A percentile compares a stretch with the other conserved stretches of the same genome.
These are phyloP conservation scores for Volvox africanus DNA, from an alignment of 139 green algal genomes.

Conservation along the genomic window DNA sequence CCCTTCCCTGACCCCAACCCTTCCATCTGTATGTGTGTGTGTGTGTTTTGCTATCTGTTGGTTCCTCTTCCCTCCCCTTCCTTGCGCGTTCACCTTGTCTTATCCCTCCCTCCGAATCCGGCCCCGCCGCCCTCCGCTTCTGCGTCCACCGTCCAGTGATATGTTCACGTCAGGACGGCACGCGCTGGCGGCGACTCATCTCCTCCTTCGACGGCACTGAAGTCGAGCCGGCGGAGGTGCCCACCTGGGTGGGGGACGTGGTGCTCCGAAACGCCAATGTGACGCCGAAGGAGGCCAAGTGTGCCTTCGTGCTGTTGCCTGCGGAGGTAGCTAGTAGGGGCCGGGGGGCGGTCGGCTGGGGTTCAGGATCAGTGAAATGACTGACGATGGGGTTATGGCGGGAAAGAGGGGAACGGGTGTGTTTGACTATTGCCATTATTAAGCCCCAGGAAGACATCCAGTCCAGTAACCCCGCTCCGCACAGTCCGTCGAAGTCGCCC, in stretches of 20 bases:
- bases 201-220: constrained; percentile 59
- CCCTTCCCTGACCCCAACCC: too few species aligned
- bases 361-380: background rate
- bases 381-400: background rate
- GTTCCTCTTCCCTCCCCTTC: too few species aligned
- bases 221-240: constrained; percentile 65
- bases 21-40: too few species aligned
- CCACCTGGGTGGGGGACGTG: constrained; percentile 82
- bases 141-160: constrained; percentile 44
- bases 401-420: background rate
- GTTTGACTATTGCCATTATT: too few species aligned
- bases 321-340: constrained; percentile 59
- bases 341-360: too few species aligned
- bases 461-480: background rate
- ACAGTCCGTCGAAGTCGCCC: too few species aligned
- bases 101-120: background rate
- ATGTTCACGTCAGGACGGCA: constrained; percentile 35
- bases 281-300: constrained; percentile 76
- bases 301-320: constrained; percentile 86
- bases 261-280: constrained; percentile 70
- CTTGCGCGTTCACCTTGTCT: background rate
- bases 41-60: too few species aligned
- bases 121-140: background rate
- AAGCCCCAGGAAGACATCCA: too few species aligned
- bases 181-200: constrained; percentile 54